phyloP scores from a whole-genome alignment of 371 early-diverging fungal species.

The Rhizopus delemar region DNA sequence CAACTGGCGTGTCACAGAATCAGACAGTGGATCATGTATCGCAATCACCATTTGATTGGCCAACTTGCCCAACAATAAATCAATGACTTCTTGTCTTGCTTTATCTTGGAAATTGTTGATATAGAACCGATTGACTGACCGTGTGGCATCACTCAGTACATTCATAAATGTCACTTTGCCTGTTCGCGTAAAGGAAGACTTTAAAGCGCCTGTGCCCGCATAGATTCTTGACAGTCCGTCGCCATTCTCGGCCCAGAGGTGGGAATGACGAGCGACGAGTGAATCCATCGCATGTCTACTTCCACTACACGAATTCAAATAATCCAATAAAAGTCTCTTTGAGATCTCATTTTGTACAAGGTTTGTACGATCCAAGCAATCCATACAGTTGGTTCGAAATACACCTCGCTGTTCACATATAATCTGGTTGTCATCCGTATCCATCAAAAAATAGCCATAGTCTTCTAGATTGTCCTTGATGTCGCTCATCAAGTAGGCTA shows the following conservation, averaged over 20 bases:
- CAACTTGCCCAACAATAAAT: constrained; percentile 74
- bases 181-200: constrained; percentile 86
- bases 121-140: constrained; percentile 89
- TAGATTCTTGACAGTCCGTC: constrained; percentile 93
- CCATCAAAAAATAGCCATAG: constrained; percentile 71
- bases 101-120: constrained; percentile 93
- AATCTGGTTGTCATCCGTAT: constrained; percentile 55
- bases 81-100: constrained; percentile 88
- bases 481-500: constrained; percentile 53
- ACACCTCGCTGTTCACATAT: constrained; percentile 76
- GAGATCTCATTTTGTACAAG: constrained; percentile 71
- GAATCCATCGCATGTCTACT: constrained; percentile 19
- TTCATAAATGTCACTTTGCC: constrained; percentile 88
- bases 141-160: constrained; percentile 88
- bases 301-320: constrained; percentile 26
- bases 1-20: constrained; percentile 57
- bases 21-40: constrained; percentile 66
- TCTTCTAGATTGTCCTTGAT: constrained; percentile 50
- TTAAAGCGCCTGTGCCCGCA: constrained; percentile 97
- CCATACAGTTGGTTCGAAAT: constrained; percentile 95
- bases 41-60: constrained; percentile 53
- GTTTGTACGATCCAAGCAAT: constrained; percentile 93
- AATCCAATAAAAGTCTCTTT: constrained; percentile 35
- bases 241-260: constrained; percentile 96
- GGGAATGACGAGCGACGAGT: constrained; percentile 52